A percentile compares a stretch with the other conserved stretches of the same genome.
phyloP scores from a whole-genome alignment of 2,329 filamentous ascomycete species.

The Microdochium bolleyi region DNA sequence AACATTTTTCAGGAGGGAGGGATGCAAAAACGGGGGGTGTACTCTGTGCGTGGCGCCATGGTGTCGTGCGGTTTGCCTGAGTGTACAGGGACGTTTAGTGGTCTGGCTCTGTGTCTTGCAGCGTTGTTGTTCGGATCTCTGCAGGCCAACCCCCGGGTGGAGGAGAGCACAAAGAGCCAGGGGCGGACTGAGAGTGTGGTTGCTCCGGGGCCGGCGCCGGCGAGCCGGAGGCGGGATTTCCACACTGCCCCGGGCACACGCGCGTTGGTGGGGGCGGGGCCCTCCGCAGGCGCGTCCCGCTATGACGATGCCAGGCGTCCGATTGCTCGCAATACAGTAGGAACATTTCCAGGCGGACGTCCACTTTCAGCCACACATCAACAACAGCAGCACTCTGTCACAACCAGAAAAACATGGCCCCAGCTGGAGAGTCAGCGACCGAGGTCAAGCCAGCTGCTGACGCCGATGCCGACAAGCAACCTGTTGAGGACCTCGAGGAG shows the following conservation, averaged over 20 bases:
- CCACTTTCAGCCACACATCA: no score
- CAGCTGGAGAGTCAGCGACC: not conserved
- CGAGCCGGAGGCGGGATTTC: not conserved
- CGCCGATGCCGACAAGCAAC: slow-evolving; percentile 1
- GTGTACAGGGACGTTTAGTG: not conserved
- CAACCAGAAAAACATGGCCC: not conserved
- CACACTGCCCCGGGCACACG: not conserved
- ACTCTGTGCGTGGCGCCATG: slow-evolving; percentile 39
- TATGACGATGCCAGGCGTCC: not conserved
- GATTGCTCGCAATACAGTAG: no score
- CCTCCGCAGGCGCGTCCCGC: not conserved
- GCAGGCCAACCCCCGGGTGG: no score
- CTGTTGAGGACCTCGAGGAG: slow-evolving; percentile 6
- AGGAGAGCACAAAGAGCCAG: no score
- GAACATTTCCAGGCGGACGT: no score
- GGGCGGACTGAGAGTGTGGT: not conserved
- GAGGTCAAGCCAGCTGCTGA: no score
- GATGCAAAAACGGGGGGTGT: slow-evolving; percentile 13
- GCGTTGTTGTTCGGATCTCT: no score
- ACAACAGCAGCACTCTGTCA: no score
- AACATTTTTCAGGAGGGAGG: no score
- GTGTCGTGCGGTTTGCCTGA: slow-evolving; percentile 1
- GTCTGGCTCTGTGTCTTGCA: no score
- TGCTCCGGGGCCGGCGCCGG: not conserved
- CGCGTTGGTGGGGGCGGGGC: not conserved